Conservation (phyloP, 768 basidiomycete species). For the Suillus lakei region DNA sequence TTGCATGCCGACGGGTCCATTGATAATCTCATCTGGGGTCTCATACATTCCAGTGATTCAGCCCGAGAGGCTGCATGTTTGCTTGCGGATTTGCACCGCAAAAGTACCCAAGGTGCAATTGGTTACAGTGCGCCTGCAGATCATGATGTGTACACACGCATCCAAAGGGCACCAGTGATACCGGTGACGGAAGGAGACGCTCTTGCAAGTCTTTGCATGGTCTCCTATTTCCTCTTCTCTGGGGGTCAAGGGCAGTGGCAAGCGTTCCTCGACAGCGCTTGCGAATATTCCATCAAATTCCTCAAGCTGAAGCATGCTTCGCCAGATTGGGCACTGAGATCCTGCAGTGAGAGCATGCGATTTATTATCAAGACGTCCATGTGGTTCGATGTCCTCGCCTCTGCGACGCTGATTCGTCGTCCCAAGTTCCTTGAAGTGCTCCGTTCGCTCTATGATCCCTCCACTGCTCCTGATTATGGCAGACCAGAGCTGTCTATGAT, state of each 20-base stretch:
- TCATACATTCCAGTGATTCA: conserved; percentile 50
- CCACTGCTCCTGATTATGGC: conserved; percentile 25
- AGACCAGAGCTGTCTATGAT: conserved; percentile 70
- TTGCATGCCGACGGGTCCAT: conserved; percentile 60
- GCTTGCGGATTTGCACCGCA: conserved; percentile 61
- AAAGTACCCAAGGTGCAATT: conserved; percentile 28
- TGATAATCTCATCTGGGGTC: conserved; percentile 51
- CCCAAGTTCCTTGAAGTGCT: conserved; percentile 61
- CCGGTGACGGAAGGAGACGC: conserved; percentile 65
- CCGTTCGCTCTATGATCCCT: conserved; percentile 54
- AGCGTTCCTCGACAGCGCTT: conserved; percentile 66
- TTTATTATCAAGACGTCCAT: conserved; percentile 86
- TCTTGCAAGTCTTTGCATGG: conserved; percentile 75
- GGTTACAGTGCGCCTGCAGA: conserved; percentile 25
- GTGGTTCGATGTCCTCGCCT: conserved; percentile 88
- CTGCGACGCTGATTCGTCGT: conserved; percentile 60
- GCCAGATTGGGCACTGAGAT: conserved; percentile 49
- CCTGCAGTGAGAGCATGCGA: conserved; percentile 53
- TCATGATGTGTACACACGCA: conserved; percentile 29
- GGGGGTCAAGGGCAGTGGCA: conserved; percentile 77
- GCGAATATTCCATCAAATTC: conserved; percentile 55
- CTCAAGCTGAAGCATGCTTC: conserved; percentile 44
- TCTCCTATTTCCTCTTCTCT: conserved; percentile 79
- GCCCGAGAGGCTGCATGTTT: conserved; percentile 65
- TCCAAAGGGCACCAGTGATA: conserved; percentile 22